Evolutionary conservation across 2,329 filamentous ascomycete genomes (phyloP).

Genomic region (Neofusicoccum sp.): DNA sequence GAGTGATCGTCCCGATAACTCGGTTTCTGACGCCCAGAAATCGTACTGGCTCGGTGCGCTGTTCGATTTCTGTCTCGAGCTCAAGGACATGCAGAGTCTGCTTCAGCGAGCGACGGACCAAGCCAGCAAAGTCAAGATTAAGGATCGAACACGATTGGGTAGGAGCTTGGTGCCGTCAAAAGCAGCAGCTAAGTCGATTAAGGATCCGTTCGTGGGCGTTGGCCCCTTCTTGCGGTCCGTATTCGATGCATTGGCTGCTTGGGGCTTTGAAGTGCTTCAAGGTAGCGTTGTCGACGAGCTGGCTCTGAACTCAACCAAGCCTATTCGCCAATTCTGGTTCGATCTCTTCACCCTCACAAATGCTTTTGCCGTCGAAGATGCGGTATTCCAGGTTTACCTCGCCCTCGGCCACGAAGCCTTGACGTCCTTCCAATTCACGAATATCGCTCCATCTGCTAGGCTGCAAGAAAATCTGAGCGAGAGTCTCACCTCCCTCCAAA

Average conservation of each 20-base stretch:
- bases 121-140: constrained; percentile 15
- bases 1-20: not conserved
- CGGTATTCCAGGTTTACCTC: constrained; percentile 58
- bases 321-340: constrained; percentile 47
- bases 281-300: constrained; percentile 2
- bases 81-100: constrained; percentile 4
- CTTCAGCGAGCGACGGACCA: not conserved
- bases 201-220: constrained; percentile 24
- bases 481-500: constrained; percentile 56
- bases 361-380: constrained; percentile 50
- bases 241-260: constrained; percentile 5
- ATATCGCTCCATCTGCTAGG: constrained; percentile 29
- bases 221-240: constrained; percentile 24
- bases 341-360: constrained; percentile 43
- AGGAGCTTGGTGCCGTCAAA: constrained; percentile 23
- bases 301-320: constrained; percentile 28
- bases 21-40: not conserved
- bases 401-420: constrained; percentile 34
- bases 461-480: constrained; percentile 28
- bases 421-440: constrained; percentile 18
- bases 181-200: constrained; percentile 18
- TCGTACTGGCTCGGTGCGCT: constrained; percentile 15
- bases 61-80: constrained; percentile 15
- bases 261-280: constrained; percentile 18
- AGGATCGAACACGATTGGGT: constrained; percentile 26